Evolutionary conservation across 805 yeast species (phyloP), one percentile per base, ranked within the genome.

Genomic region (Candida khao-thaluensis): DNA sequence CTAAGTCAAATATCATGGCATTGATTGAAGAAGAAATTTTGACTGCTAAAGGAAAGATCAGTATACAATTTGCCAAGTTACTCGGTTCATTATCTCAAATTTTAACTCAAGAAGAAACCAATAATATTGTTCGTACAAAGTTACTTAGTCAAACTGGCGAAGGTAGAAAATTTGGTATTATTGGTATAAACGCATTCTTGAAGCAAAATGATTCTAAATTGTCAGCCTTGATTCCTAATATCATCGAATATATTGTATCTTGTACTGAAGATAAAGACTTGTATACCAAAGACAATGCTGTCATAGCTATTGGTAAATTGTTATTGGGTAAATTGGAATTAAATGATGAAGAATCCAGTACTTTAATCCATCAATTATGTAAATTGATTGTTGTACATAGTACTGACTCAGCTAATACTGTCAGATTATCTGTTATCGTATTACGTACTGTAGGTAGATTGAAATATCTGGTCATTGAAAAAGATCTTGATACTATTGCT

Each of bases 221-320:
- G 52, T 63, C 74, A 8, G 82, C 77, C 0, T 54, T 82, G 30
- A 49, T 73, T 17, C 62, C 62, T 2, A 78, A 76, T 3, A 66
- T 82, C 37, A 72, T 73, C 22, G 57, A 62, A 1, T 79, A 74
- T 45, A 61, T 85, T 25, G 49, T 71, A 14, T 57, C 53, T 8
- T 75, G 81, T 20, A 53, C 69, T 21, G 53, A 65, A 11, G 65
- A 78, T 1, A 50, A 61, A 3, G 56, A 62, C 18, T 67, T 76
- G 2, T 77, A 79, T 52, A 71, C 85, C 40, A 72, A 82, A 47
- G 96, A 87, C 48, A 83, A 85, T 52, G 84, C 89, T 17, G 72
- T 83, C 5, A 62, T 82, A 41, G 96, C 95, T 2, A 72, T 82
- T 35, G 97, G 96, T 45, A 93, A 93, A 63, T 47, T 85, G 6